Percentiles rank a stretch among this genome's conserved stretches.
phyloP scores from a whole-genome alignment of 306 rosid genomes.

The Medicago ruthenica region DNA sequence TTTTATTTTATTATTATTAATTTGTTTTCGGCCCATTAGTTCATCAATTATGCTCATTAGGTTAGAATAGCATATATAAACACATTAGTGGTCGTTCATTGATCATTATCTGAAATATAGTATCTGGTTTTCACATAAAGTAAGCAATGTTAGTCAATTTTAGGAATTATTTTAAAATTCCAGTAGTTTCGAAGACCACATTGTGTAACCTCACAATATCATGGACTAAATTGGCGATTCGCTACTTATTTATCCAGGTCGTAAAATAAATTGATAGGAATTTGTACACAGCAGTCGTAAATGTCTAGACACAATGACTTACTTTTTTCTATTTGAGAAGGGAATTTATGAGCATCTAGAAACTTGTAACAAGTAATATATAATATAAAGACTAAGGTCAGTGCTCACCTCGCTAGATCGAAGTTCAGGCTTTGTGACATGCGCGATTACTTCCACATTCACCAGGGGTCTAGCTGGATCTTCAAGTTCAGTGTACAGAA shows the following conservation, averaged over 20 bases:
- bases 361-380: background rate
- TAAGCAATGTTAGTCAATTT: background rate
- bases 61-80: too few species aligned
- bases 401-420: constrained; percentile 79
- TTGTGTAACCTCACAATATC: background rate
- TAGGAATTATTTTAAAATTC: background rate
- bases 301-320: background rate
- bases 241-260: background rate
- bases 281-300: too few species aligned
- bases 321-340: background rate
- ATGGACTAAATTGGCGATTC: background rate
- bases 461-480: constrained; percentile 62
- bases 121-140: too few species aligned
- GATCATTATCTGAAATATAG: too few species aligned
- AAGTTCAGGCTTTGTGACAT: constrained; percentile 83
- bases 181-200: background rate
- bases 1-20: too few species aligned
- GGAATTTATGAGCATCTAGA: background rate
- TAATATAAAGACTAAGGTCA: background rate
- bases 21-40: too few species aligned
- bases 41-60: too few species aligned
- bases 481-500: constrained; percentile 77
- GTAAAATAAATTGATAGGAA: constrained; percentile 3
- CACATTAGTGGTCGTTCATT: too few species aligned
- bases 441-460: constrained; percentile 85